Conservation (phyloP, 2,329 filamentous ascomycete species). For the Diaporthe citrichinensis region DNA sequence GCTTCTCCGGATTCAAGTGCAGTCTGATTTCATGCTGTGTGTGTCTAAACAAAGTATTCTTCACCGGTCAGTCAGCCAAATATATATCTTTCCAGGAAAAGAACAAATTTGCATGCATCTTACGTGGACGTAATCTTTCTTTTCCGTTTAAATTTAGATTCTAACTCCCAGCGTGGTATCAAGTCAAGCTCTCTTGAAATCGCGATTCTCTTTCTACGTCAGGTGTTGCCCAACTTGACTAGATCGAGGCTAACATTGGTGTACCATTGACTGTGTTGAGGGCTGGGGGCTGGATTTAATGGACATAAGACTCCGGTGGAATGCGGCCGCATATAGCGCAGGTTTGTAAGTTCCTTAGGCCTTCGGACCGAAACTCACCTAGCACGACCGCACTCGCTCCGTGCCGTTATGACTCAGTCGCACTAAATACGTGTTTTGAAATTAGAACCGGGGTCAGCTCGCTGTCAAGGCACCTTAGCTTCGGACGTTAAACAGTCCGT, state of each 20-base stretch:
- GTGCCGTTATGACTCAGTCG: neutral
- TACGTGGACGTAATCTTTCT: neutral
- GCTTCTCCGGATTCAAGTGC: neutral
- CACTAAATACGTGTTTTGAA: neutral
- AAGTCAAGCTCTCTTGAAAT: neutral
- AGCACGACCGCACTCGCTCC: neutral
- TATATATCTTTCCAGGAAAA: too few species aligned
- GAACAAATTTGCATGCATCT: neutral
- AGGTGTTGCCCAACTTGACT: neutral
- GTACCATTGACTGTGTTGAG: too few species aligned
- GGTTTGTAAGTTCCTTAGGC: too few species aligned
- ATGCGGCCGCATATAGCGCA: conserved; percentile 1
- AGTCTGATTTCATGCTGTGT: neutral
- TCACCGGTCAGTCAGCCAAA: neutral
- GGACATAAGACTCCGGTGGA: neutral
- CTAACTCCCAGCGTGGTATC: too few species aligned
- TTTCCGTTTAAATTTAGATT: too few species aligned
- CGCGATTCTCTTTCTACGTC: neutral
- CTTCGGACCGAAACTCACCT: neutral
- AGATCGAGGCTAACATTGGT: neutral
- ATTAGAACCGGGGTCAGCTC: neutral
- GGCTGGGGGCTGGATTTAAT: neutral
- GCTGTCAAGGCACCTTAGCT: neutral
- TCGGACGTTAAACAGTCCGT: neutral
- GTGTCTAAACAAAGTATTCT: too few species aligned